Conservation (phyloP, 345 rosid genomes). For the Firmiana major region DNA sequence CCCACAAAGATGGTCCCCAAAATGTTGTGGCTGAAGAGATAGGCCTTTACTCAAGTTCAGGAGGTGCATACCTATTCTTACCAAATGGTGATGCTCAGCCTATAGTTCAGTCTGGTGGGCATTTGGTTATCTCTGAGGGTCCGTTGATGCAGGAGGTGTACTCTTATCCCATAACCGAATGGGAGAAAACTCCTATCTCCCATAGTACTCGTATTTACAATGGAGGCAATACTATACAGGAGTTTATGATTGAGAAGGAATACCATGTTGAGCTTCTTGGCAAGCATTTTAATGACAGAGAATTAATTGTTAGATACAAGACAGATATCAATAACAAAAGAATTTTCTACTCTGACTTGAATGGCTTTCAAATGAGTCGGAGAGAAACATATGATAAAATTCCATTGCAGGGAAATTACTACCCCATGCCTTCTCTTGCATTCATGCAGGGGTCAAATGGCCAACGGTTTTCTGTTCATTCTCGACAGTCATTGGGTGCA, state of each 20-base stretch:
- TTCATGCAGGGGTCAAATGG: constrained; percentile 88
- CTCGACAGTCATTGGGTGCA: constrained; percentile 85
- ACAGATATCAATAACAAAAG: constrained; percentile 63
- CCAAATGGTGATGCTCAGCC: constrained; percentile 77
- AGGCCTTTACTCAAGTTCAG: constrained; percentile 64
- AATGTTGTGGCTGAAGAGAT: constrained; percentile 68
- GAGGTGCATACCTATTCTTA: constrained; percentile 87
- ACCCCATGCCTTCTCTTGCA: constrained; percentile 95
- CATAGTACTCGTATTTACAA: constrained; percentile 72
- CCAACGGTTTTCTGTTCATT: constrained; percentile 76
- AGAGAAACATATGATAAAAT: constrained; percentile 93
- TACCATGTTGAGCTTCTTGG: constrained; percentile 91
- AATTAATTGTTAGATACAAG: constrained; percentile 79
- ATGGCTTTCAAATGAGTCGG: constrained; percentile 98
- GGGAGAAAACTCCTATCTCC: constrained; percentile 69
- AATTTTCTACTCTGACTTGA: constrained; percentile 81
- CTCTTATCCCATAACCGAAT: constrained; percentile 74
- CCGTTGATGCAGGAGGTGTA: constrained; percentile 74
- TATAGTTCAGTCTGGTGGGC: constrained; percentile 57
- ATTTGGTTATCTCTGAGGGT: constrained; percentile 66
- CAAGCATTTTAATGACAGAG: constrained; percentile 62
- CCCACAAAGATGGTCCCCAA: constrained; percentile 41
- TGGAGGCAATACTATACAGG: constrained; percentile 56
- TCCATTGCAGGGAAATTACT: constrained; percentile 95
- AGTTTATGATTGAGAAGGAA: constrained; percentile 70